Evolutionary conservation across 352 stramenopile species (phyloP).

Genomic region (Phytopythium kandeliae): DNA sequence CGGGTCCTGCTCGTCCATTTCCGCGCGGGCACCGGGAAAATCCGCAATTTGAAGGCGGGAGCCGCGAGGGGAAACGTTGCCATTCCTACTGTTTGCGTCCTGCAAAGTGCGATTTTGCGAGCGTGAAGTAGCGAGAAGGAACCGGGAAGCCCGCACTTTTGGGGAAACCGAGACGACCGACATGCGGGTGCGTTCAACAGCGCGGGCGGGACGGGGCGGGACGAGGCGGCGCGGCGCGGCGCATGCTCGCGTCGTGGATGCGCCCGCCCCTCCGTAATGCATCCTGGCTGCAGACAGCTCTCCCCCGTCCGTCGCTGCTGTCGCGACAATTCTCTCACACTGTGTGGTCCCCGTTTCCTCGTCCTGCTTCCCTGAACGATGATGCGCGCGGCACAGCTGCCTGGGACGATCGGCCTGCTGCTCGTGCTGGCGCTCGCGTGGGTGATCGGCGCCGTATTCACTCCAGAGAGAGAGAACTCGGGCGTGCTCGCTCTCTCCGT

Average conservation of each 20-base stretch:
- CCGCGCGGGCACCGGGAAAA: neutral
- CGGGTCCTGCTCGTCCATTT: constrained; percentile 17
- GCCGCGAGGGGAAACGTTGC: neutral
- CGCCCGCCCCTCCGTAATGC: no score
- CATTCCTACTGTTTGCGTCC: neutral
- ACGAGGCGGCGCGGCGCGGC: neutral
- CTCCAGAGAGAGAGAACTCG: constrained; percentile 51
- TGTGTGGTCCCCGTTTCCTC: neutral
- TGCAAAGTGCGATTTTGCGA: neutral
- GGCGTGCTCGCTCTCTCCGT: constrained; percentile 78
- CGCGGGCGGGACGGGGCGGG: no score
- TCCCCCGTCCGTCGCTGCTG: no score
- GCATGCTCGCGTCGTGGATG: neutral
- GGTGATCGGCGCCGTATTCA: constrained; percentile 69
- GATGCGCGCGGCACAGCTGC: constrained; percentile 32
- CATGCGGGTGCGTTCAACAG: neutral
- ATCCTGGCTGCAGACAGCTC: no score
- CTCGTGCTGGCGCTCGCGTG: constrained; percentile 61
- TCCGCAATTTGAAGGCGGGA: constrained; percentile 6
- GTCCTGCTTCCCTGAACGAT: neutral
- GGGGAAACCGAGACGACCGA: no score
- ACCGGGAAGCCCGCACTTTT: no score
- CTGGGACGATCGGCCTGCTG: constrained; percentile 58
- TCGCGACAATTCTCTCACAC: no score
- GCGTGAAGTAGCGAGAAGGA: neutral